Evolutionary conservation across 164 flowering plant species (phyloP), one percentile per base, ranked within the genome.

Genomic region (Stephania japonica): DNA sequence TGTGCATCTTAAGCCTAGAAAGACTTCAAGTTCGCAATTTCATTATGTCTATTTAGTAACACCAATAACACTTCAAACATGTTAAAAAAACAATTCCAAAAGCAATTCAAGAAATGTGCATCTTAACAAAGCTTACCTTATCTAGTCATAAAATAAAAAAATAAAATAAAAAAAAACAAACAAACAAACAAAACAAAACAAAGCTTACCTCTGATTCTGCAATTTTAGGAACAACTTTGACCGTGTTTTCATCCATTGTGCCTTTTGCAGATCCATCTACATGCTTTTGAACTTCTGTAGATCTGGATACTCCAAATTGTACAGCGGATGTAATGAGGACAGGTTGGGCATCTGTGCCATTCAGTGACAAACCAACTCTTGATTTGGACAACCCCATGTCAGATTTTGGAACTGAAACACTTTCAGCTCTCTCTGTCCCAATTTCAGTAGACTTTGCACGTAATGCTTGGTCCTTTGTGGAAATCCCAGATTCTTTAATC

Each of bases 141-240:
- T n/a, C n/a, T n/a, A n/a, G n/a, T n/a, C n/a, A n/a, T n/a, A n/a
- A n/a, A n/a, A n/a, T n/a, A n/a, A n/a, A n/a, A n/a, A n/a, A n/a
- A n/a, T n/a, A n/a, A n/a, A n/a, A n/a, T n/a, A n/a, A n/a, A n/a
- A n/a, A n/a, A n/a, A n/a, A n/a, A n/a, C n/a, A n/a, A n/a, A n/a
- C n/a, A n/a, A n/a, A n/a, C n/a, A n/a, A n/a, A n/a, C n/a, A n/a
- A n/a, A n/a, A n/a, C n/a, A n/a, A n/a, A 71, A 70, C 12, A 73
- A 68, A 42, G n/a, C 69, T 49, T 85, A 96, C 99, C 98, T 93
- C 97, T 69, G 87, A 59, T 66, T 90, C 97, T 65, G 86, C 70
- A 59, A 65, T 70, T 82, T 83, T 91, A 18, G 82, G 38, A 50
- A 81, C 67, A 77, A 73, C 76, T 84, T 88, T 90, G 38, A 73